Percentiles rank a stretch among this genome's conserved stretches.
phyloP scores from a whole-genome alignment of 2,329 filamentous ascomycete genomes.

The Claviceps cyperi region DNA sequence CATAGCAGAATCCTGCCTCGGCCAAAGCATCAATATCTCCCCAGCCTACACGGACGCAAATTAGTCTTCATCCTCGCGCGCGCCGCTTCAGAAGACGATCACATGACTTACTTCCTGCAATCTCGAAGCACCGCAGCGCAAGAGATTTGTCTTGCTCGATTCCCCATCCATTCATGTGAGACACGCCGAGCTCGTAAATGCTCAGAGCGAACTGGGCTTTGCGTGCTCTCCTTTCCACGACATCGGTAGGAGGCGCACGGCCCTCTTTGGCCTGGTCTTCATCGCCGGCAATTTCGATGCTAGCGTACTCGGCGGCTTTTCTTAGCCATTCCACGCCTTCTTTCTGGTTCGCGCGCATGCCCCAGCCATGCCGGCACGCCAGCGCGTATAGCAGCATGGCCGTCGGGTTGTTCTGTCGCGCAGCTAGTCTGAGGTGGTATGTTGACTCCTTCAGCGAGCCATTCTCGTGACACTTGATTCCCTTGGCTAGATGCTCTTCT shows the following conservation, averaged over 20 bases:
- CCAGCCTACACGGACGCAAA: slow-evolving; percentile 45
- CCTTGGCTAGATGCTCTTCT: slow-evolving; percentile 81
- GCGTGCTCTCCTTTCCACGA: slow-evolving; percentile 61
- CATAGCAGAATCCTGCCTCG: slow-evolving; percentile 93
- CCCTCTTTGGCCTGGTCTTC: slow-evolving; percentile 51
- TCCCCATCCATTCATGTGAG: slow-evolving; percentile 97
- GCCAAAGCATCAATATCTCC: slow-evolving; percentile 88
- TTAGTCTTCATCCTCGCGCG: background rate
- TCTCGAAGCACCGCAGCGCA: slow-evolving; percentile 87
- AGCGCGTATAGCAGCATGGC: slow-evolving; percentile 94
- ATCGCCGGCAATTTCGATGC: slow-evolving; percentile 70
- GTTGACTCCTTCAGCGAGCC: slow-evolving; percentile 86
- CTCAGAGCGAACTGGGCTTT: slow-evolving; percentile 89
- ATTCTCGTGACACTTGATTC: slow-evolving; percentile 77
- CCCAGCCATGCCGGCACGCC: slow-evolving; percentile 93
- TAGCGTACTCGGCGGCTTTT: slow-evolving; percentile 74
- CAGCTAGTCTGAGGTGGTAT: slow-evolving; percentile 84
- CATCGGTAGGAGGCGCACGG: slow-evolving; percentile 39
- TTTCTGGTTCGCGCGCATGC: slow-evolving; percentile 79
- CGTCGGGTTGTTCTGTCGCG: slow-evolving; percentile 71
- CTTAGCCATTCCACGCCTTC: slow-evolving; percentile 89
- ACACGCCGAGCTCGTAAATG: slow-evolving; percentile 91
- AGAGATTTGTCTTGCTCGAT: slow-evolving; percentile 83
- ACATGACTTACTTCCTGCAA: slow-evolving; percentile 58
- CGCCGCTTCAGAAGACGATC: too few relatives aligned